Conservation (phyloP, 306 rosid species). For the Trifolium pratense region DNA sequence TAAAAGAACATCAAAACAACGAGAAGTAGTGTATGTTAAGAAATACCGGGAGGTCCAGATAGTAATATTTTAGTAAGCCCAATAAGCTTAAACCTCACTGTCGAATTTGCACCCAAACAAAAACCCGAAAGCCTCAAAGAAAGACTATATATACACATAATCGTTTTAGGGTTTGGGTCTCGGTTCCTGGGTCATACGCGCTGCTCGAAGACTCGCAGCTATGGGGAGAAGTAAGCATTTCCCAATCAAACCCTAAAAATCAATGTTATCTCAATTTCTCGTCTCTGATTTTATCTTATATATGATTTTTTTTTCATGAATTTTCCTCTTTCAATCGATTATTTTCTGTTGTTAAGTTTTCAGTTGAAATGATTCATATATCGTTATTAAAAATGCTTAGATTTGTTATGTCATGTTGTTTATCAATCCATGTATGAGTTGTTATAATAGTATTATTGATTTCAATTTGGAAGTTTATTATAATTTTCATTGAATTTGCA, state of each 20-base stretch:
- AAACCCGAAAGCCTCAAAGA: not conserved
- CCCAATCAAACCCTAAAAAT: not conserved
- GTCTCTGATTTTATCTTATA: not conserved
- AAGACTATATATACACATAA: not conserved
- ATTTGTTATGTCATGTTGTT: too few relatives aligned
- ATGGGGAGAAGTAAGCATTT: slow-evolving; percentile 1
- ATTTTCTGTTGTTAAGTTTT: too few relatives aligned
- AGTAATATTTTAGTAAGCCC: not conserved
- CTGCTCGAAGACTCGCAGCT: not conserved
- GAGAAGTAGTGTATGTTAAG: too few relatives aligned
- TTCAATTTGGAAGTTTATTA: not conserved
- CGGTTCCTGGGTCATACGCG: not conserved
- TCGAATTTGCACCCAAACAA: not conserved
- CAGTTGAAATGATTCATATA: too few relatives aligned
- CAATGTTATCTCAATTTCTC: not conserved
- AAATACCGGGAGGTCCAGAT: too few relatives aligned
- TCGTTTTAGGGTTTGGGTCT: not conserved
- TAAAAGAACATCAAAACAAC: too few relatives aligned
- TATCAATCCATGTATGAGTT: too few relatives aligned
- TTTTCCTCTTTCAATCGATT: not conserved
- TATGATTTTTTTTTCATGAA: not conserved
- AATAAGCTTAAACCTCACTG: too few relatives aligned
- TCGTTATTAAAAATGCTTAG: too few relatives aligned
- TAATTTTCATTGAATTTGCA: not conserved
- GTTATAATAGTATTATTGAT: not conserved